phyloP scores from a whole-genome alignment of 352 stramenopile genomes.

The Globisporangium nagaii region DNA sequence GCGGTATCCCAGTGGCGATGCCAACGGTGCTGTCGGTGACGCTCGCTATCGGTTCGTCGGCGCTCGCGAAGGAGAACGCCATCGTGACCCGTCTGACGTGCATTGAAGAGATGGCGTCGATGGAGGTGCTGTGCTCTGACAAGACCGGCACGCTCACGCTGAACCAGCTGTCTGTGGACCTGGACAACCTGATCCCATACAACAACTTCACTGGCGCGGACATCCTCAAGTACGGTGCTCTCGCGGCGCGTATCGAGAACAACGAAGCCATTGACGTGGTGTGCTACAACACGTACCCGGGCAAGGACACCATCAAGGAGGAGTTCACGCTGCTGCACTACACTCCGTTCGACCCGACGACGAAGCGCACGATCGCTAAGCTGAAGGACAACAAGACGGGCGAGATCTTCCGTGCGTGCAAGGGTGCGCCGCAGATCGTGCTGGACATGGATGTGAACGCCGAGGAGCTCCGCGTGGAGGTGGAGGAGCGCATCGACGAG shows the following conservation, averaged over 20 bases:
- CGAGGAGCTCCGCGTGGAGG: constrained; percentile 43
- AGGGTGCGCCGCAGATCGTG: constrained; percentile 91
- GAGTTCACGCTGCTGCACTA: constrained; percentile 76
- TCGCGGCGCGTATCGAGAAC: constrained; percentile 67
- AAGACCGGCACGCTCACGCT: constrained; percentile 94
- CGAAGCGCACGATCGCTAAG: constrained; percentile 91
- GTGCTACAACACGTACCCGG: constrained; percentile 73
- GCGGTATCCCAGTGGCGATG: constrained; percentile 92
- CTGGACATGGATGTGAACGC: constrained; percentile 75
- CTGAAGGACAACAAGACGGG: constrained; percentile 76
- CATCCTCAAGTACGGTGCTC: constrained; percentile 56
- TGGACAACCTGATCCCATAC: constrained; percentile 79
- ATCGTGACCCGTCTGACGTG: constrained; percentile 91
- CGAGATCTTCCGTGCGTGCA: constrained; percentile 87
- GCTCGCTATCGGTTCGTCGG: constrained; percentile 88
- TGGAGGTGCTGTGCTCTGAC: constrained; percentile 93
- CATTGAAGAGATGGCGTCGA: constrained; percentile 91
- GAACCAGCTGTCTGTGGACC: constrained; percentile 94
- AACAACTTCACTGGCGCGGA: constrained; percentile 51
- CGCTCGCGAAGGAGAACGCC: constrained; percentile 85
- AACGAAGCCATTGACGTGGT: constrained; percentile 73
- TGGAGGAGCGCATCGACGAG: constrained; percentile 84
- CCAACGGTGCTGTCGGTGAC: constrained; percentile 90
- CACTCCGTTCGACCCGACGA: constrained; percentile 79
- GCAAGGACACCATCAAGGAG: constrained; percentile 73